A percentile compares a stretch with the other conserved stretches of the same genome.
Conservation (phyloP, 208 protist genomes). For the Leishmania aethiopica region DNA sequence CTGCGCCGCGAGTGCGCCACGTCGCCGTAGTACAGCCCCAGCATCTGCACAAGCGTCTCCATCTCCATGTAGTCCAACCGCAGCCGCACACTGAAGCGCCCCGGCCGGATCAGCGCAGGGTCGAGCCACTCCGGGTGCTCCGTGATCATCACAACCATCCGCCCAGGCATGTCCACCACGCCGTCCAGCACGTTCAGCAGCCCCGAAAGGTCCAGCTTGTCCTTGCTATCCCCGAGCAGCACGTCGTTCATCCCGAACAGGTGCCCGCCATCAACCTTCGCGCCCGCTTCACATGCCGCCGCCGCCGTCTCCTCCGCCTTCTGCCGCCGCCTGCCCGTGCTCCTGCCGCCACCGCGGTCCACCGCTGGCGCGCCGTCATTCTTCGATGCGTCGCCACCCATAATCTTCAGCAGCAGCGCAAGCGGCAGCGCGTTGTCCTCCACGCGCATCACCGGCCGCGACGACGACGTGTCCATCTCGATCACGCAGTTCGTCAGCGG, state of each 20-base stretch:
- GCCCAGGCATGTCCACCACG: slow-evolving; percentile 84
- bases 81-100: slow-evolving; percentile 76
- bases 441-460: slow-evolving; percentile 9
- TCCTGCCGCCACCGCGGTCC: not conserved
- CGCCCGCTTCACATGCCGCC: slow-evolving; percentile 1
- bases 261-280: slow-evolving; percentile 3
- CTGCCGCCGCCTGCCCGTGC: not conserved
- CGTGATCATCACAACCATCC: slow-evolving; percentile 90
- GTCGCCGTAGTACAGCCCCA: slow-evolving; percentile 81
- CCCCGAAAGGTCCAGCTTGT: slow-evolving; percentile 84
- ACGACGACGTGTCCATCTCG: slow-evolving; percentile 32
- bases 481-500: slow-evolving; percentile 31
- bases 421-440: slow-evolving; percentile 26
- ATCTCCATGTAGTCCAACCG: slow-evolving; percentile 74
- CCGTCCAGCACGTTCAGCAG: slow-evolving; percentile 92
- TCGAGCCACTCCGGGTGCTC: slow-evolving; percentile 87
- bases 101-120: slow-evolving; percentile 87
- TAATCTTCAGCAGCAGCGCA: slow-evolving; percentile 20
- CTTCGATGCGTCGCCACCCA: slow-evolving; percentile 6
- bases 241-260: slow-evolving; percentile 17
- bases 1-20: slow-evolving; percentile 15
- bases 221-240: slow-evolving; percentile 30
- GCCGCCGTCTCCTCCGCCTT: not conserved
- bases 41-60: slow-evolving; percentile 59
- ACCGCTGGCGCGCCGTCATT: not conserved